Evolutionary conservation across 805 yeast species (phyloP).

Genomic region (Saturnispora serradocipensis): DNA sequence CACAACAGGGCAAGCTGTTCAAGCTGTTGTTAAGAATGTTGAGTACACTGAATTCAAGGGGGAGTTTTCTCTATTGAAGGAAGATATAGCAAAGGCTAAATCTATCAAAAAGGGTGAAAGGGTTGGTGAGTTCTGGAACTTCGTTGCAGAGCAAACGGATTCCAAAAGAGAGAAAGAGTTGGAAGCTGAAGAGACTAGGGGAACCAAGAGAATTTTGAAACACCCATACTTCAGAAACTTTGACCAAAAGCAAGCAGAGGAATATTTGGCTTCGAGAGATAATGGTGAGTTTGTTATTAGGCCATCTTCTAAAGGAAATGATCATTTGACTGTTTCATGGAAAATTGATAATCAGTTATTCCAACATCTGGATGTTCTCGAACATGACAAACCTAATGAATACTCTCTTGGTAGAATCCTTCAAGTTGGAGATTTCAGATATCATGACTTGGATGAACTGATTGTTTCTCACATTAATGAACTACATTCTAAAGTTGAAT

Average conservation of each 20-base stretch:
- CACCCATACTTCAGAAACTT: constrained; percentile 87
- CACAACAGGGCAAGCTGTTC: constrained; percentile 71
- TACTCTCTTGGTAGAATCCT: constrained; percentile 48
- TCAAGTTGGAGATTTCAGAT: constrained; percentile 56
- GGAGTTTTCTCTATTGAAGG: constrained; percentile 58
- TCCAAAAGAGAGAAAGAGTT: constrained; percentile 46
- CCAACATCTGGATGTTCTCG: constrained; percentile 85
- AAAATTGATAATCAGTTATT: constrained; percentile 84
- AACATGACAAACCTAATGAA: constrained; percentile 58
- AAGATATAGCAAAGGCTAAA: constrained; percentile 50
- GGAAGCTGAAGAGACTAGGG: constrained; percentile 55
- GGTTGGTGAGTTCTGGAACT: constrained; percentile 71
- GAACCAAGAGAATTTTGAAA: constrained; percentile 69
- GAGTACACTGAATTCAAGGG: constrained; percentile 71
- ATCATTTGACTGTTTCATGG: constrained; percentile 92
- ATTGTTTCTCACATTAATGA: constrained; percentile 81
- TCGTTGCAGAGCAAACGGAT: constrained; percentile 64
- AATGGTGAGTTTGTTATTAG: constrained; percentile 91
- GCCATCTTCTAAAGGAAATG: constrained; percentile 85
- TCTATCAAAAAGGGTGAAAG: constrained; percentile 34
- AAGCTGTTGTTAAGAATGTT: constrained; percentile 64
- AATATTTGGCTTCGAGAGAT: constrained; percentile 74
- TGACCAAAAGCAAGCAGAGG: constrained; percentile 84
- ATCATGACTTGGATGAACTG: constrained; percentile 87
- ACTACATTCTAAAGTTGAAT: constrained; percentile 72